A percentile compares a stretch with the other conserved stretches of the same genome.
phyloP scores from a whole-genome alignment of 768 basidiomycete species.

The Trametes villosa region DNA sequence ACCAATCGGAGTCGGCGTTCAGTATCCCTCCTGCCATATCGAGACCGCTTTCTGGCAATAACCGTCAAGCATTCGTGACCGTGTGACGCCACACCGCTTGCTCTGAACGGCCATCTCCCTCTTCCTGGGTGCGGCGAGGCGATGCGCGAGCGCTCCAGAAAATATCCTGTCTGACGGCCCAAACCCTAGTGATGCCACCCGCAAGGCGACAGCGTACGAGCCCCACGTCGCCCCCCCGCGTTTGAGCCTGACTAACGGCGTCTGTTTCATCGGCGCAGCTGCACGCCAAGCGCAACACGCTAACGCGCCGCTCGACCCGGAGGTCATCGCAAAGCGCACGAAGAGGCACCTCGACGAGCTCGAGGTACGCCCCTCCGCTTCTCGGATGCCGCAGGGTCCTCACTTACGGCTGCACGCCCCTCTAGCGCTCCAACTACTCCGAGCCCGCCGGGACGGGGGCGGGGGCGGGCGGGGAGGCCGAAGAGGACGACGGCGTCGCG shows the following conservation, averaged over 20 bases:
- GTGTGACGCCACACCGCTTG: neutral
- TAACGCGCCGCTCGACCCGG: conserved; percentile 49
- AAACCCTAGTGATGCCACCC: conserved; percentile 10
- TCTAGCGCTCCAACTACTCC: conserved; percentile 77
- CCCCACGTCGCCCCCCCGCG: neutral
- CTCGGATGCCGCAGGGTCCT: conserved; percentile 4
- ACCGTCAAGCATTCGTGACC: neutral
- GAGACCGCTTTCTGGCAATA: neutral
- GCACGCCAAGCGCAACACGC: conserved; percentile 54
- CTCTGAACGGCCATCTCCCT: neutral
- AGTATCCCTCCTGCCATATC: conserved; percentile 12
- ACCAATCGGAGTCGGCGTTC: neutral
- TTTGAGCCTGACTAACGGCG: neutral
- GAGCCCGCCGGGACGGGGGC: conserved; percentile 54
- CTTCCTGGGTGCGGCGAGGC: neutral
- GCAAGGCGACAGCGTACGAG: conserved; percentile 16
- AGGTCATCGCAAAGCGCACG: conserved; percentile 75
- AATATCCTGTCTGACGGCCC: neutral
- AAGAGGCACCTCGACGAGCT: conserved; percentile 83
- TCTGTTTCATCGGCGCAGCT: conserved; percentile 35
- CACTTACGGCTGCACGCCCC: neutral
- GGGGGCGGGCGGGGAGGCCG: conserved; percentile 37
- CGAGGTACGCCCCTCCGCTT: conserved; percentile 53
- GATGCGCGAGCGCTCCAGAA: neutral
- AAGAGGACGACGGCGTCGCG: conserved; percentile 43